Percentiles rank a stretch among this genome's conserved stretches.
Evolutionary conservation across 495 filamentous ascomycete species (phyloP).

Genomic region (Rhypophila decipiens): DNA sequence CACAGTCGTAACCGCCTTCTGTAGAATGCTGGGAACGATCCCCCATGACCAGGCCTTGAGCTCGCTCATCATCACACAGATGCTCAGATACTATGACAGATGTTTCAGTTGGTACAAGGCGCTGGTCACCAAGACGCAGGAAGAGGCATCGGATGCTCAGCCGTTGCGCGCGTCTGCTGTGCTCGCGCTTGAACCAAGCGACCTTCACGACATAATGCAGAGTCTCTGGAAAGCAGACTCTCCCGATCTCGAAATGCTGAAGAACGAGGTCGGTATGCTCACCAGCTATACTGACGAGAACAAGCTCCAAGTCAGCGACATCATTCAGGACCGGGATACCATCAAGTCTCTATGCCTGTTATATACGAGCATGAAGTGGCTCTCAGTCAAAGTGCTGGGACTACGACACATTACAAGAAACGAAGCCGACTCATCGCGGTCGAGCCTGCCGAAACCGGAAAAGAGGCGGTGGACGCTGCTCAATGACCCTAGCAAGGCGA

Average conservation of each 20-base stretch:
- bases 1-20: conserved; percentile 78
- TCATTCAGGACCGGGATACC: conserved; percentile 84
- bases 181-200: conserved; percentile 57
- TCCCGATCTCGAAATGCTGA: conserved; percentile 33
- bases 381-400: conserved; percentile 68
- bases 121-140: conserved; percentile 52
- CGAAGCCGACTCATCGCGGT: conserved; percentile 45
- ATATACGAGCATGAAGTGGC: conserved; percentile 97
- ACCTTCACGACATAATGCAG: conserved; percentile 58
- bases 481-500: conserved; percentile 47
- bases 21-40: conserved; percentile 88
- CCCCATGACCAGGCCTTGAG: conserved; percentile 96
- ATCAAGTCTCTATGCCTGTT: conserved; percentile 79
- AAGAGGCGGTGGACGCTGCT: conserved; percentile 78
- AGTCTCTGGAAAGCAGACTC: conserved; percentile 49
- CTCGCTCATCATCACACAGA: conserved; percentile 80
- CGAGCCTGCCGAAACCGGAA: conserved; percentile 39
- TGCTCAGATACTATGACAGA: conserved; percentile 83
- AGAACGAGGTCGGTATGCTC: conserved; percentile 63
- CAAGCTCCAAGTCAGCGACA: conserved; percentile 64
- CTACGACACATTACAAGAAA: conserved; percentile 66
- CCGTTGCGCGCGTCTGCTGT: conserved; percentile 65
- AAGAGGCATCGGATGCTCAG: conserved; percentile 28
- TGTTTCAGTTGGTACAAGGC: conserved; percentile 87
- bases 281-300: conserved; percentile 57